These are phyloP conservation scores for Fistulifera solaris DNA, from an alignment of 108 stramenopile species.

Conservation along the genomic window DNA sequence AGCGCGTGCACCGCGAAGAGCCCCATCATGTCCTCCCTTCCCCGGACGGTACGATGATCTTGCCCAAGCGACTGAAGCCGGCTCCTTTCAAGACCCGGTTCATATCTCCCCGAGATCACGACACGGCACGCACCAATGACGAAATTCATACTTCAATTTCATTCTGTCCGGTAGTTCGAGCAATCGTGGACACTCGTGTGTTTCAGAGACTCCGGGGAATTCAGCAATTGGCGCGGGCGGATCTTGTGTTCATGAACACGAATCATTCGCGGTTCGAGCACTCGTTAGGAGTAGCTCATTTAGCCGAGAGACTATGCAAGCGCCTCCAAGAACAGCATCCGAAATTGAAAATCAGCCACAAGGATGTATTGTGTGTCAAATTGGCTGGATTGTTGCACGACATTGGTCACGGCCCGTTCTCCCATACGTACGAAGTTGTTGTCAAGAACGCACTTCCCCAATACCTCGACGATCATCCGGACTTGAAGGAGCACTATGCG, in stretches of 20 bases:
- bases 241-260: constrained; percentile 61
- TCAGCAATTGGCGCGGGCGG: constrained; percentile 72
- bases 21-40: too few relatives aligned
- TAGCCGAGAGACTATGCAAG: constrained; percentile 54
- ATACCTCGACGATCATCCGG: constrained; percentile 27
- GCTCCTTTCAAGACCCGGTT: too few relatives aligned
- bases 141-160: constrained; percentile 60
- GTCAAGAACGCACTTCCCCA: constrained; percentile 20
- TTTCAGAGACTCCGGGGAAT: constrained; percentile 81
- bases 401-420: constrained; percentile 85
- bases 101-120: too few relatives aligned
- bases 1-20: too few relatives aligned
- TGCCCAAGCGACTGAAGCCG: too few relatives aligned
- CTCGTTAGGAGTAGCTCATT: constrained; percentile 77
- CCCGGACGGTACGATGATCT: too few relatives aligned
- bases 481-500: constrained; percentile 18
- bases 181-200: constrained; percentile 58
- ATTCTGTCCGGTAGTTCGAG: constrained; percentile 58
- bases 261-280: constrained; percentile 87
- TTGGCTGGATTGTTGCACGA: constrained; percentile 91
- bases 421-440: constrained; percentile 60
- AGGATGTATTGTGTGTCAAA: constrained; percentile 87
- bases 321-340: constrained; percentile 42
- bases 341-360: constrained; percentile 50
- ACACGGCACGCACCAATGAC: constrained; percentile 50